Evolutionary conservation across 345 rosid species (phyloP).

Genomic region (Gossypium anomalum): DNA sequence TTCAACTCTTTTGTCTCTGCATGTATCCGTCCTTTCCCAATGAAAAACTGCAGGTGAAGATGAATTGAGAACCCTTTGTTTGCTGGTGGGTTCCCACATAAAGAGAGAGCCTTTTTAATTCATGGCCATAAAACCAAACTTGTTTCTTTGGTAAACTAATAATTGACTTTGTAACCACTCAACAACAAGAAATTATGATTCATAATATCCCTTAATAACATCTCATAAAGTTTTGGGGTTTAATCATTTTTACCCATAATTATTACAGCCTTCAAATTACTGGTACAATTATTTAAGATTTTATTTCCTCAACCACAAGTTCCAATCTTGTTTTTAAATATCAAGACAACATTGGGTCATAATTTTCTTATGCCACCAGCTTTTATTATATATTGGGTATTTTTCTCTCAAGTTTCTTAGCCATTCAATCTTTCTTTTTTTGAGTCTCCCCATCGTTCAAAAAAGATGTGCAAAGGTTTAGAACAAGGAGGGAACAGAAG

Average conservation of each 20-base stretch:
- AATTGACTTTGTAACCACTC: constrained; percentile 50
- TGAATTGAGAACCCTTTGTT: neutral
- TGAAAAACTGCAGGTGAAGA: neutral
- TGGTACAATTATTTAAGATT: constrained; percentile 15
- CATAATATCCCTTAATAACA: constrained; percentile 19
- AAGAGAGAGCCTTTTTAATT: constrained; percentile 38
- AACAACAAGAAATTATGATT: constrained; percentile 20
- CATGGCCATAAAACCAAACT: constrained; percentile 43
- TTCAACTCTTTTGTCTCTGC: too few relatives aligned
- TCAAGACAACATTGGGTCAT: neutral
- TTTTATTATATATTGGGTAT: neutral
- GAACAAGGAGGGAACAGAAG: constrained; percentile 25
- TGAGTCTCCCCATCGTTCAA: constrained; percentile 5
- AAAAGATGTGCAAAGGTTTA: constrained; percentile 50
- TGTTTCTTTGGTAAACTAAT: constrained; percentile 30
- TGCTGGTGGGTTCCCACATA: constrained; percentile 15
- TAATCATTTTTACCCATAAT: constrained; percentile 19
- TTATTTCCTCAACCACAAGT: constrained; percentile 30
- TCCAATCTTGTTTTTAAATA: constrained; percentile 3
- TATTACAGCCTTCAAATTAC: neutral
- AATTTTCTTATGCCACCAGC: neutral
- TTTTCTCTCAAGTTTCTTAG: neutral
- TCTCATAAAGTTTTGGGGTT: constrained; percentile 22
- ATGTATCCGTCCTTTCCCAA: neutral
- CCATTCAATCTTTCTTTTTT: neutral